Base-by-base conservation (phyloP, 2,329 filamentous ascomycete genomes). In the Xylariomycetidae sp. region DNA sequence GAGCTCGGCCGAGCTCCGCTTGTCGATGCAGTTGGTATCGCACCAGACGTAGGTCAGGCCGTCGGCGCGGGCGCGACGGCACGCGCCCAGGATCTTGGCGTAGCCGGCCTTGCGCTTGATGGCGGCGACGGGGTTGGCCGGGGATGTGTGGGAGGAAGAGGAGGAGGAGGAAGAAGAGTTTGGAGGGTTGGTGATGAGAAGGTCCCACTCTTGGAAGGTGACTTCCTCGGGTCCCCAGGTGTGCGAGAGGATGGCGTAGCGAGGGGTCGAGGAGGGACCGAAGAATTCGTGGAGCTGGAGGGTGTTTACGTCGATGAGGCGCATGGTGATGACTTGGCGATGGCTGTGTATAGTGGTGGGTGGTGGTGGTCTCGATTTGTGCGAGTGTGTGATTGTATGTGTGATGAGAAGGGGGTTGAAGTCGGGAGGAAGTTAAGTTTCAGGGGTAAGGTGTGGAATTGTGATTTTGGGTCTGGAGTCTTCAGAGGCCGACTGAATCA, bases 191-290 rank as follows among this genome's bases (percentile, higher is more conserved):
- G 35, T 1, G 39, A 43, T 22, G 42, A 44, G 42, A 36, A 25
- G 37, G 12, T 38, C 46, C 50, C 54, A 48, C 14, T 58, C 54
- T 30, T 56, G 42, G 25, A 59, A 53, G 2, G 53, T 56, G 15
- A 62, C 48, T 34, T 60, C 60, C n/a, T 52, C 48, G 16, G 40
- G 33, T 3, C 47, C 50, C 61, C 61, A 64, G 1, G 54, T 58
- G 33, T 65, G 62, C 0, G 61, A 64, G 11, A 66, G 54, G 26
- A 64, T 64, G 7, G 59, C 59, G 30, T 65, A 66, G 3, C 31
- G 42, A 0, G 57, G 59, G 3, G 46, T 50, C 12, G 42, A 30
- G 5, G 41, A 23, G 16, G 39, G 15, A 4, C 47, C 45, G 35
- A 51, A 43, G 34, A 60, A 57, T 30, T 58, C 54, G 22, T 53